phyloP scores from a whole-genome alignment of 164 flowering plant genomes.

The Magnolia officinalis region DNA sequence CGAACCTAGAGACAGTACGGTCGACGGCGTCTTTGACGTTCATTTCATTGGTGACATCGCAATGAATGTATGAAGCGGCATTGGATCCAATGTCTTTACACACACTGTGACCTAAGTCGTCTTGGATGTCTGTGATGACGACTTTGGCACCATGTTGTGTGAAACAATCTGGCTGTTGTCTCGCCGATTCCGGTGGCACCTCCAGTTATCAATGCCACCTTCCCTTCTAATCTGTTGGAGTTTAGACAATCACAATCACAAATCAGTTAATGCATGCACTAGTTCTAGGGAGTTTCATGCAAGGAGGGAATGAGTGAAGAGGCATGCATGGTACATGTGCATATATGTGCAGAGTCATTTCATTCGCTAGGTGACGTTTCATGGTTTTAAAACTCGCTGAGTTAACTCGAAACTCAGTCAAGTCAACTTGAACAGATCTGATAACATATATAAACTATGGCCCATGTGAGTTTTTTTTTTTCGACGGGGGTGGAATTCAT shows the following conservation, averaged over 20 bases:
- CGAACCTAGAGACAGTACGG: slow-evolving; percentile 29
- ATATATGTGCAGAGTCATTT: not conserved
- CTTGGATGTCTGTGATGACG: slow-evolving; percentile 11
- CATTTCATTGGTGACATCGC: slow-evolving; percentile 42
- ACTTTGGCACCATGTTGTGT: slow-evolving; percentile 15
- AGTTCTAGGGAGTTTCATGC: not conserved
- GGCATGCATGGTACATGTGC: too few relatives aligned
- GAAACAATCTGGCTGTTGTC: slow-evolving; percentile 8
- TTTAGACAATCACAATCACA: not conserved
- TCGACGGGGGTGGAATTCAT: too few relatives aligned
- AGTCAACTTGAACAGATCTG: too few relatives aligned
- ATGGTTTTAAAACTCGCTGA: too few relatives aligned
- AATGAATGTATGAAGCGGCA: slow-evolving; percentile 22
- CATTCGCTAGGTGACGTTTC: not conserved
- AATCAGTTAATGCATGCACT: not conserved
- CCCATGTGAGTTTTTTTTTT: too few relatives aligned
- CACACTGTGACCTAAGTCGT: slow-evolving; percentile 11
- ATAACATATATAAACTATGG: too few relatives aligned
- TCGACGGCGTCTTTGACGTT: slow-evolving; percentile 31
- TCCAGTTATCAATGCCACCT: slow-evolving; percentile 20
- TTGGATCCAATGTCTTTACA: slow-evolving; percentile 19
- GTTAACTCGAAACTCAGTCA: too few relatives aligned
- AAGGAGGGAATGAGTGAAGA: not conserved
- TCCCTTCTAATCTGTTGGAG: slow-evolving; percentile 16
- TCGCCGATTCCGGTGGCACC: slow-evolving; percentile 17